These are phyloP conservation scores for Erythrobasidium hasegawianum DNA, from an alignment of 1,284 basidiomycete genomes.

Conservation along the genomic window DNA sequence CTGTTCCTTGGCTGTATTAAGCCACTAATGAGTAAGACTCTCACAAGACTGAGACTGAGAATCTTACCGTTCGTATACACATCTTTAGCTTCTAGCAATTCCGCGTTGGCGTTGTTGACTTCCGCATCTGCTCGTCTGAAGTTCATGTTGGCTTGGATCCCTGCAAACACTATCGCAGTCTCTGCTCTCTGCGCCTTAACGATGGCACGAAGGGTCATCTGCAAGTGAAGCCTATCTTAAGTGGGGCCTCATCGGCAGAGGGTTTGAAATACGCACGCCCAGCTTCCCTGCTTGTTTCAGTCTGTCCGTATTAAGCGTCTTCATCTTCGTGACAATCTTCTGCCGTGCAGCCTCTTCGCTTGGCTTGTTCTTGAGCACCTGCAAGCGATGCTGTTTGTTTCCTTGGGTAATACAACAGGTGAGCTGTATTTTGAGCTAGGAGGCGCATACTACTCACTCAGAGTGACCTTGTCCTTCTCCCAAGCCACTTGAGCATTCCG, in stretches of 20 bases:
- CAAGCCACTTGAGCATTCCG: not conserved
- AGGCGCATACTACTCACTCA: not conserved
- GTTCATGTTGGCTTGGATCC: conserved; percentile 66
- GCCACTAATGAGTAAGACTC: too few species aligned
- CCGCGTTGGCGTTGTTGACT: conserved; percentile 56
- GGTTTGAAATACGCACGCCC: conserved; percentile 53
- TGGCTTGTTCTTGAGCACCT: conserved; percentile 55
- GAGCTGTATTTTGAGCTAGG: too few species aligned
- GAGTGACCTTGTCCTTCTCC: conserved; percentile 1
- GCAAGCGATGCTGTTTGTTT: conserved; percentile 49
- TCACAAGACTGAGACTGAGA: too few species aligned
- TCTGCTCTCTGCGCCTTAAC: conserved; percentile 59
- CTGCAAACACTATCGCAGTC: conserved; percentile 60
- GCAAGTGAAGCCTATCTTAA: too few species aligned
- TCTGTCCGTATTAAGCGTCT: conserved; percentile 57
- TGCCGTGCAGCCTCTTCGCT: conserved; percentile 59
- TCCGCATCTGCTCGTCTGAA: conserved; percentile 57
- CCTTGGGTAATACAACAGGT: not conserved
- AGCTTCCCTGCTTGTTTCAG: conserved; percentile 59
- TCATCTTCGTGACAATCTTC: conserved; percentile 55
- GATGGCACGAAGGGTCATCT: conserved; percentile 60
- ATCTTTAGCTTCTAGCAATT: conserved; percentile 51
- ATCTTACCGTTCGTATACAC: too few species aligned
- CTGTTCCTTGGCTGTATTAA: not conserved
- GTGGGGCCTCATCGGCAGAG: not conserved